Conservation (phyloP, 257 asterid genomes). For the Verbascum thapsus region DNA sequence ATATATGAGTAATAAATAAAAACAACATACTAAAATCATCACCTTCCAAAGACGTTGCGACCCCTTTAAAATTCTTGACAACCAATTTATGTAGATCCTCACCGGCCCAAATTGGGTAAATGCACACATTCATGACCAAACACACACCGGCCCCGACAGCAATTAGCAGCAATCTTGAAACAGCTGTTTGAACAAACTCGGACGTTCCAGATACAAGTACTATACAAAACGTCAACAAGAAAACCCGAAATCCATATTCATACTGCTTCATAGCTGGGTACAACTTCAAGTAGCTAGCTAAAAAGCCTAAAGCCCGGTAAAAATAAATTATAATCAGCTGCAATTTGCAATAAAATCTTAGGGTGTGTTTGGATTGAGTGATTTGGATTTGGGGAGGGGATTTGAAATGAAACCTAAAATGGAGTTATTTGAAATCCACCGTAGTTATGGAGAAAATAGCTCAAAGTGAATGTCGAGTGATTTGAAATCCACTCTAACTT, state of each 20-base stretch:
- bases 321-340: slow-evolving; percentile 12
- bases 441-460: too few species aligned
- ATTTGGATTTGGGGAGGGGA: too few species aligned
- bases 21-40: slow-evolving; percentile 18
- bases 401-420: too few species aligned
- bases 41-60: slow-evolving; percentile 89
- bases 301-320: slow-evolving; percentile 53
- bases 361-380: background rate
- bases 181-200: slow-evolving; percentile 67
- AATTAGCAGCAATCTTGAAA: slow-evolving; percentile 71
- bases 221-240: slow-evolving; percentile 82
- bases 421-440: too few species aligned
- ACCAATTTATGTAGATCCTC: slow-evolving; percentile 96
- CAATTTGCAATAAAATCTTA: background rate
- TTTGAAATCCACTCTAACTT: too few species aligned
- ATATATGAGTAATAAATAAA: too few species aligned
- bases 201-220: slow-evolving; percentile 72
- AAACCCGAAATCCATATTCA: slow-evolving; percentile 92
- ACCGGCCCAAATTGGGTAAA: slow-evolving; percentile 96
- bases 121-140: slow-evolving; percentile 65
- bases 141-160: slow-evolving; percentile 85
- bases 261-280: slow-evolving; percentile 84
- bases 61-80: slow-evolving; percentile 71
- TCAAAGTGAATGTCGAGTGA: too few species aligned
- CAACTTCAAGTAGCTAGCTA: slow-evolving; percentile 71